Evolutionary conservation across 1,139 yeast genomes (phyloP).

Genomic region (Debaryomycetaceae sp.): DNA sequence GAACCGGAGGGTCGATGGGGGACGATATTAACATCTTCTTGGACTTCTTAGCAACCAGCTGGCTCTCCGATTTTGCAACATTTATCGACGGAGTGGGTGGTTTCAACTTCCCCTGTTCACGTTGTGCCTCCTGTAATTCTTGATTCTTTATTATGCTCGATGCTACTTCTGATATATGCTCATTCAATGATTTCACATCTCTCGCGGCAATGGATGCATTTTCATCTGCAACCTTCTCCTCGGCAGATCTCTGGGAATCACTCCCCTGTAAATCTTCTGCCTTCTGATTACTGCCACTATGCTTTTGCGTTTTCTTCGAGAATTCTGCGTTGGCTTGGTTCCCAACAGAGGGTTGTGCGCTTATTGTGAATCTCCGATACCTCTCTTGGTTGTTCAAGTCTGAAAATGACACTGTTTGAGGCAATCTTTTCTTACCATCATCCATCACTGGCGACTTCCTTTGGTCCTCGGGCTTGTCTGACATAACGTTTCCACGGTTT

Average conservation of each 20-base stretch:
- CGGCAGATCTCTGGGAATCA: background rate
- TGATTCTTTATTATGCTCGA: background rate
- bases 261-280: background rate
- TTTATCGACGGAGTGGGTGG: constrained; percentile 17
- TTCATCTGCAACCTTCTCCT: background rate
- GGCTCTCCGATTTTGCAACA: constrained; percentile 13
- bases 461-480: background rate
- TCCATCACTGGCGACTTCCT: background rate
- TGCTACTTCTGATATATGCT: constrained; percentile 1
- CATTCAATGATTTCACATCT: background rate
- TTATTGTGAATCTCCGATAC: constrained; percentile 42
- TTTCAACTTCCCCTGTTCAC: background rate
- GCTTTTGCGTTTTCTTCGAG: constrained; percentile 3
- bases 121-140: background rate
- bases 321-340: constrained; percentile 14
- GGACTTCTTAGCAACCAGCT: constrained; percentile 24
- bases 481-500: background rate
- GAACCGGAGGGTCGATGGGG: constrained; percentile 68
- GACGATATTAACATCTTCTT: constrained; percentile 40
- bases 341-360: constrained; percentile 39
- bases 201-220: background rate
- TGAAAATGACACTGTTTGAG: constrained; percentile 37
- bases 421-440: constrained; percentile 4
- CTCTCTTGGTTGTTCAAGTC: constrained; percentile 38
- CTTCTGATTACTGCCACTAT: background rate